These are phyloP conservation scores for Tripterygium wilfordii DNA, from an alignment of 177 flowering plant genomes.

Conservation along the genomic window DNA sequence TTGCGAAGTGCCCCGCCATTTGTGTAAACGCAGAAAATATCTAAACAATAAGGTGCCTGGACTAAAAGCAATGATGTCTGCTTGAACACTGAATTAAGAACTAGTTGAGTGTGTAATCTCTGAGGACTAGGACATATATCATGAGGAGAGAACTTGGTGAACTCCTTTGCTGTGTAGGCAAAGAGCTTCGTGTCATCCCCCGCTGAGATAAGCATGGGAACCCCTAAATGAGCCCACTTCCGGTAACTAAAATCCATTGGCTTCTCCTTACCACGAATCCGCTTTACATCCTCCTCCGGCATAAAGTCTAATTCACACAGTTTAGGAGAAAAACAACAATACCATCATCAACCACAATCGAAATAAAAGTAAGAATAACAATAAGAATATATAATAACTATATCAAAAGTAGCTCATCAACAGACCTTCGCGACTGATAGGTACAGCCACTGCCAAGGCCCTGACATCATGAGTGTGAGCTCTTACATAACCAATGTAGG, in stretches of 20 bases:
- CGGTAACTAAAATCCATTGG: slow-evolving; percentile 67
- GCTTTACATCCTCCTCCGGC: slow-evolving; percentile 41
- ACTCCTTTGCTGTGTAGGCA: slow-evolving; percentile 81
- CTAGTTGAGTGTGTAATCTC: slow-evolving; percentile 71
- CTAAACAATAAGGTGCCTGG: slow-evolving; percentile 52
- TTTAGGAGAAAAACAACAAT: neutral
- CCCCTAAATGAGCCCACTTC: slow-evolving; percentile 92
- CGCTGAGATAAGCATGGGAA: slow-evolving; percentile 97
- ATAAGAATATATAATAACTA: neutral
- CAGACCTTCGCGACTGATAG: slow-evolving; percentile 77
- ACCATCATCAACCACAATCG: too few relatives aligned
- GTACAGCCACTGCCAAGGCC: slow-evolving; percentile 87
- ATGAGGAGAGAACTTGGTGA: slow-evolving; percentile 86
- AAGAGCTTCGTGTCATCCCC: slow-evolving; percentile 94
- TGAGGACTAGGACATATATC: slow-evolving; percentile 99
- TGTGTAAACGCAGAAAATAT: slow-evolving; percentile 38
- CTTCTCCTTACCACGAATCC: slow-evolving; percentile 39
- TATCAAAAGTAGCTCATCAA: neutral
- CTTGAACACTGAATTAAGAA: slow-evolving; percentile 33
- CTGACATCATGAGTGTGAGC: slow-evolving; percentile 94
- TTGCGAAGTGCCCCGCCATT: slow-evolving; percentile 24
- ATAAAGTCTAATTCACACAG: slow-evolving; percentile 34
- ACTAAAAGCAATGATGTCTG: slow-evolving; percentile 58
- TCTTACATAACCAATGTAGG: slow-evolving; percentile 63
- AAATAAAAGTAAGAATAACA: too few relatives aligned